Percentiles rank a stretch among this genome's conserved stretches.
Conservation (phyloP, 2,329 filamentous ascomycete genomes). For the Aotearoamyces nothofagi region DNA sequence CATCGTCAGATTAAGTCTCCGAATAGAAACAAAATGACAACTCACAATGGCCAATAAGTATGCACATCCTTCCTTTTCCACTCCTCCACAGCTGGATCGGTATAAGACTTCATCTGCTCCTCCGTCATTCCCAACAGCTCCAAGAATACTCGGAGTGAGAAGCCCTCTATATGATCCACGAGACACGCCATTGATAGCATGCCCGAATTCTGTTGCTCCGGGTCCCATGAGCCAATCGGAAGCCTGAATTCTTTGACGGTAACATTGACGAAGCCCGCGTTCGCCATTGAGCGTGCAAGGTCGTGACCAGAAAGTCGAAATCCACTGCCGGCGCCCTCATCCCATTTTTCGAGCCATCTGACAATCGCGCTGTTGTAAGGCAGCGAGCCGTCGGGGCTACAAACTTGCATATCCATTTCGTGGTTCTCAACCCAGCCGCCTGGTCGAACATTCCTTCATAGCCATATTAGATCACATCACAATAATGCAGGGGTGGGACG, state of each 20-base stretch:
- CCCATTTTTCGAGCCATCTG: not conserved
- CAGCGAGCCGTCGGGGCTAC: constrained; percentile 1
- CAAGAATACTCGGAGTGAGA: not conserved
- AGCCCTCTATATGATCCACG: not conserved
- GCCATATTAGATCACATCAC: not conserved
- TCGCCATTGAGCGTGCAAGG: no score
- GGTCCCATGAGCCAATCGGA: constrained; percentile 13
- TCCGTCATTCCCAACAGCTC: not conserved
- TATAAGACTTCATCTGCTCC: not conserved
- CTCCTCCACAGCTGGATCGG: not conserved
- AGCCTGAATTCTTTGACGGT: constrained; percentile 12
- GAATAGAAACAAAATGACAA: not conserved
- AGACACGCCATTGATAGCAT: not conserved
- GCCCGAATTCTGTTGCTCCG: not conserved
- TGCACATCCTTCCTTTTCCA: not conserved
- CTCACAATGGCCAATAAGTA: constrained; percentile 1
- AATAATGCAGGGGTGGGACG: not conserved
- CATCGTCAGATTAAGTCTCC: no score
- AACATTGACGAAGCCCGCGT: constrained; percentile 15
- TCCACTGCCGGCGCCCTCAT: no score
- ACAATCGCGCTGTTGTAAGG: constrained; percentile 1
- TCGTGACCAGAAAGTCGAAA: no score
- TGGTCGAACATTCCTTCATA: not conserved
- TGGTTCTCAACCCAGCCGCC: constrained; percentile 2
- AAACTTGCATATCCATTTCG: constrained; percentile 1